Base-by-base conservation (phyloP, 2,329 filamentous ascomycete species). In the Alternaria postmessia region DNA sequence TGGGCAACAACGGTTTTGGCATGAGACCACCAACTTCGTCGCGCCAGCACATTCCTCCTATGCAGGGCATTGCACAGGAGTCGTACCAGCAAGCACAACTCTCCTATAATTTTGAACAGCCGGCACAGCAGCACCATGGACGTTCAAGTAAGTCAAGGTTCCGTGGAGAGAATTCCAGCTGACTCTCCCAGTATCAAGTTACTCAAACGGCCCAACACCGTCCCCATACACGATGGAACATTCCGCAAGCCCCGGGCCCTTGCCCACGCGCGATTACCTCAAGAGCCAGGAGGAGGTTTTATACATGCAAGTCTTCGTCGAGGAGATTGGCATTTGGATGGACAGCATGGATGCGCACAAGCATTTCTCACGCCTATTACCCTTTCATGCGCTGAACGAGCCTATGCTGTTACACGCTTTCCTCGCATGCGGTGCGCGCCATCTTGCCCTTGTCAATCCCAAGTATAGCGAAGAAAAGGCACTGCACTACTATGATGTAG, bases 321-420 rank as follows among this genome's bases (percentile, higher is more conserved):
- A 96, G 72, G 91, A 97, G 66, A 92, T 98, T 2, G 93, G 91
- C 1, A 79, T 93, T 3, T 97, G 94, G 93, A 96, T 98, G 92
- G 94, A 97, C 78, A 92, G 89, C 42, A 88, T 97, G 82, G 92
- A 96, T 80, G 85, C 88, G 34, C 85, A 89, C 66, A 94, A 94
- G 80, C 91, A 96, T 75, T 97, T 97, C 76, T 92, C 92, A 24
- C 87, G 91, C 48, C 82, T 92, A 18, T 83, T 97, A n/a, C 93
- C 94, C 0, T 93, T 93, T 70, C 87, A 94, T 70, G 89, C 93
- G 1, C 82, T 97, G 24, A 86, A 88, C 55, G 92, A 95, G 59
- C 90, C 93, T 0, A 94, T 97, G 91, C 85, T 98, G 12, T 85
- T 96, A 32, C 94, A 96, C 73, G 93, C 94, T 0, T 90, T 96